Evolutionary conservation across 257 asterid species (phyloP).

Genomic region (Gentiana dahurica): DNA sequence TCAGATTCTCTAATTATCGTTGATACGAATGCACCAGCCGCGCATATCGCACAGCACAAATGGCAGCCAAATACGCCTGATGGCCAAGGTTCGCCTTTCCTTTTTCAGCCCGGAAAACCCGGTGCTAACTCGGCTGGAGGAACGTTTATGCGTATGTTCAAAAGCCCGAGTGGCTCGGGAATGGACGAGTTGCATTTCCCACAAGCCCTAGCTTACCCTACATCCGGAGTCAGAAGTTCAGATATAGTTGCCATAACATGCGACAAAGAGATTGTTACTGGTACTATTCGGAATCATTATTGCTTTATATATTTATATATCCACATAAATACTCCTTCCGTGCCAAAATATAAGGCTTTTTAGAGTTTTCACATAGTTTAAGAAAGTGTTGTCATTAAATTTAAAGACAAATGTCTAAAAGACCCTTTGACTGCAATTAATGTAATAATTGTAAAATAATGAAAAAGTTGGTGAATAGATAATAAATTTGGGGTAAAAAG

Average conservation of each 20-base stretch:
- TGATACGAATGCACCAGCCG: constrained; percentile 78
- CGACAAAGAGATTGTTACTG: constrained; percentile 86
- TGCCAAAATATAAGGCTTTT: too few species aligned
- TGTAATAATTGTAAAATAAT: too few species aligned
- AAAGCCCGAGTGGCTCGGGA: constrained; percentile 55
- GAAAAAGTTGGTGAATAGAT: too few species aligned
- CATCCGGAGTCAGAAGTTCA: constrained; percentile 65
- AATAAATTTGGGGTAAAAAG: too few species aligned
- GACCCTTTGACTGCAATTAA: too few species aligned
- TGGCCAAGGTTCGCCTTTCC: constrained; percentile 97
- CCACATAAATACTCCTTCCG: too few species aligned
- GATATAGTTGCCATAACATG: constrained; percentile 66
- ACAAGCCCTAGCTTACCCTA: constrained; percentile 72
- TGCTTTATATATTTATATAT: too few species aligned
- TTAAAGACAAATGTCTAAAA: too few species aligned
- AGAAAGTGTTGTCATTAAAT: too few species aligned
- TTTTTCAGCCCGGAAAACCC: constrained; percentile 85
- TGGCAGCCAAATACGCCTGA: constrained; percentile 99
- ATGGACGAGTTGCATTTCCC: constrained; percentile 84
- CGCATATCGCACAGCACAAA: constrained; percentile 87
- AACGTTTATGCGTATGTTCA: constrained; percentile 93
- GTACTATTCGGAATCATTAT: constrained; percentile 16
- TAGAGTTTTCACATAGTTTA: too few species aligned
- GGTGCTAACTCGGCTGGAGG: constrained; percentile 68
- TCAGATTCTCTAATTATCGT: constrained; percentile 78